Conservation (phyloP, 805 yeast species). For the Starmerella sirachaensis region DNA sequence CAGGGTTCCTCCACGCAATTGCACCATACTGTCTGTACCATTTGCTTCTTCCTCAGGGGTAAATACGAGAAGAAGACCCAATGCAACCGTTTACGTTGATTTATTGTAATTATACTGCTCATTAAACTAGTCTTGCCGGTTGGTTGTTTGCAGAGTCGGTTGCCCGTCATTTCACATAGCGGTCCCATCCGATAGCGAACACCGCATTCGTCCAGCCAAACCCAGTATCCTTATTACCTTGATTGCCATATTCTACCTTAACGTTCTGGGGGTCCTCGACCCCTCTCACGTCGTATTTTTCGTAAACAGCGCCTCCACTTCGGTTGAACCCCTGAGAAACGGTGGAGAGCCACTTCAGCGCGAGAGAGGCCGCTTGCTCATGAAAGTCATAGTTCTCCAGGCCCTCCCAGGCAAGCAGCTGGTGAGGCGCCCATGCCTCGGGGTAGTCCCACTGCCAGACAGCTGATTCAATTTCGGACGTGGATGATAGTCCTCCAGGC, state of each 20-base stretch:
- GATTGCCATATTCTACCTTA: conserved; percentile 94
- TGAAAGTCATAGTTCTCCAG: conserved; percentile 56
- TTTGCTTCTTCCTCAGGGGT: too few relatives aligned
- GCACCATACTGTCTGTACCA: too few relatives aligned
- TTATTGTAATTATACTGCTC: too few relatives aligned
- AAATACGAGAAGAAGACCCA: too few relatives aligned
- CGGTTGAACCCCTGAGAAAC: conserved; percentile 75
- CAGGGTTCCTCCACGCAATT: too few relatives aligned
- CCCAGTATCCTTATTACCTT: conserved; percentile 93
- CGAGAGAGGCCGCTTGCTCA: conserved; percentile 54
- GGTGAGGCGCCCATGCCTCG: conserved; percentile 98
- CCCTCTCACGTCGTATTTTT: conserved; percentile 81
- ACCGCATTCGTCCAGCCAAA: conserved; percentile 98
- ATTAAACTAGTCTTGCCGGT: too few relatives aligned
- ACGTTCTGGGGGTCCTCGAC: conserved; percentile 80
- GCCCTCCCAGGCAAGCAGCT: conserved; percentile 87
- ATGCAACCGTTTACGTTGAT: too few relatives aligned
- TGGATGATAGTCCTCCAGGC: conserved; percentile 82
- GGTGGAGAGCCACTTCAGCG: conserved; percentile 79
- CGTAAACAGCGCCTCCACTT: conserved; percentile 88
- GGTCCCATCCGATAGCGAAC: conserved; percentile 29
- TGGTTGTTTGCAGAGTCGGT: too few relatives aligned
- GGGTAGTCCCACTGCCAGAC: conserved; percentile 95
- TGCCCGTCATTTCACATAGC: too few relatives aligned
- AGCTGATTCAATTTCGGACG: conserved; percentile 62